These are phyloP conservation scores for Volutella citrinella DNA, from an alignment of 2,329 filamentous ascomycete genomes.

Conservation along the genomic window DNA sequence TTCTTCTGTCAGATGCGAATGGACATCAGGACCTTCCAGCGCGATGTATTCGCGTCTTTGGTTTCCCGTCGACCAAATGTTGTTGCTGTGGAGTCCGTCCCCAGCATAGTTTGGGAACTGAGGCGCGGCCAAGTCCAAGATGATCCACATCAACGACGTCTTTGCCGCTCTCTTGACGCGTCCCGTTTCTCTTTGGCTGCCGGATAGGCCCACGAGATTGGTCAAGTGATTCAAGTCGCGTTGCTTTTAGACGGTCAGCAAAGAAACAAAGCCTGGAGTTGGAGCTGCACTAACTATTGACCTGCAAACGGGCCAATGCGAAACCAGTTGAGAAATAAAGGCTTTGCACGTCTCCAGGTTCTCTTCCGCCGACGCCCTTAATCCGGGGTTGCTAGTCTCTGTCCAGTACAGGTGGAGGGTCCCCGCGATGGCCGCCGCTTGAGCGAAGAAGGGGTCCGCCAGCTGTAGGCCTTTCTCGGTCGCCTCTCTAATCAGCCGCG, in stretches of 20 bases:
- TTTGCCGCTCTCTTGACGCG: slow-evolving; percentile 1
- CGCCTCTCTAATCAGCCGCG: slow-evolving; percentile 8
- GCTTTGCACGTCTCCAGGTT: slow-evolving; percentile 11
- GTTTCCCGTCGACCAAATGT: no score
- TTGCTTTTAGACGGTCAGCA: neutral
- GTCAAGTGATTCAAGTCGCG: slow-evolving; percentile 8
- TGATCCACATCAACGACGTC: slow-evolving; percentile 10
- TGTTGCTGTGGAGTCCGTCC: neutral
- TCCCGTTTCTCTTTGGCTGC: no score
- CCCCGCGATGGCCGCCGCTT: slow-evolving; percentile 13
- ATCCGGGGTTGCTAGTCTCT: neutral
- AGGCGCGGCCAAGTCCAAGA: slow-evolving; percentile 10
- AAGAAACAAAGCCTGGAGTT: neutral
- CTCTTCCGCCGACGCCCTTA: slow-evolving; percentile 1
- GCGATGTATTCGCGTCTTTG: no score
- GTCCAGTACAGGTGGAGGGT: slow-evolving; percentile 12
- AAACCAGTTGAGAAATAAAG: slow-evolving; percentile 11
- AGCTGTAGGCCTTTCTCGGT: slow-evolving; percentile 8
- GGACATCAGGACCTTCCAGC: neutral
- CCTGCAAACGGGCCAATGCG: slow-evolving; percentile 12
- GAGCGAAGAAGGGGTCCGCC: slow-evolving; percentile 12
- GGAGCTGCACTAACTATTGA: slow-evolving; percentile 4
- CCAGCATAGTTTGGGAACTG: slow-evolving; percentile 12
- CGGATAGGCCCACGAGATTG: neutral
- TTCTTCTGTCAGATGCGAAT: slow-evolving; percentile 10